Evolutionary conservation across 164 flowering plant genomes (phyloP), one percentile per base, ranked within the genome.

Genomic region (Litsea cubeba): DNA sequence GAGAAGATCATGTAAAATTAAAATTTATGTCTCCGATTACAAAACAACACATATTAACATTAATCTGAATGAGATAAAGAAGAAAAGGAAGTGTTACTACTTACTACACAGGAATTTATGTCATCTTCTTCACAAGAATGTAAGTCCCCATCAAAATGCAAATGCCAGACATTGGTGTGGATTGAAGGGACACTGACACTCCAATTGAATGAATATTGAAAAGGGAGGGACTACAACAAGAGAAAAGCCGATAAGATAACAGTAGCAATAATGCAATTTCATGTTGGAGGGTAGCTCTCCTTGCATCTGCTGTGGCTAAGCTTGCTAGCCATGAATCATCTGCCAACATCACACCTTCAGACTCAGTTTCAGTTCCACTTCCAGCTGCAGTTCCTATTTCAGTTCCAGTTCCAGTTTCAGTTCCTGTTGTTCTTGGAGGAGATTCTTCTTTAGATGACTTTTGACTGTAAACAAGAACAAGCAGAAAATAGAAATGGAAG

Each of bases 391-490:
- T n/a, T 54, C 60, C 60, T 54, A 20, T 17, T 54, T 15, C 60
- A 14, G 60, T 18, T 68, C 49, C 71, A 15, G 20, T 1, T 68
- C 49, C 71, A 14, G 18, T 1, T 1, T 17, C 60, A 15, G 60
- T 54, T 54, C 6, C 60, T 50, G 76, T 71, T 12, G 80, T 7
- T 20, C 18, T n/a, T 35, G 74, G 51, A 1, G 60, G 60, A 5
- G 78, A 25, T 58, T 84, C 54, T 69, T 82, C 84, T 68, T 76
- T 79, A 60, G 89, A 81, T 22, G 87, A 82, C 66, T 89, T 89
- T 73, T 80, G 84, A 72, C 90, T 86, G 84, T 68, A 26, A 51
- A 78, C 60, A 69, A n/a, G 1, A 0, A 1, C 32, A 26, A 64
- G 24, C 17, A 51, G 12, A 20, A 30, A 54, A 54, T 20, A 54